Evolutionary conservation across 441 rosid species (phyloP).

Genomic region (Gossypium laxum): DNA sequence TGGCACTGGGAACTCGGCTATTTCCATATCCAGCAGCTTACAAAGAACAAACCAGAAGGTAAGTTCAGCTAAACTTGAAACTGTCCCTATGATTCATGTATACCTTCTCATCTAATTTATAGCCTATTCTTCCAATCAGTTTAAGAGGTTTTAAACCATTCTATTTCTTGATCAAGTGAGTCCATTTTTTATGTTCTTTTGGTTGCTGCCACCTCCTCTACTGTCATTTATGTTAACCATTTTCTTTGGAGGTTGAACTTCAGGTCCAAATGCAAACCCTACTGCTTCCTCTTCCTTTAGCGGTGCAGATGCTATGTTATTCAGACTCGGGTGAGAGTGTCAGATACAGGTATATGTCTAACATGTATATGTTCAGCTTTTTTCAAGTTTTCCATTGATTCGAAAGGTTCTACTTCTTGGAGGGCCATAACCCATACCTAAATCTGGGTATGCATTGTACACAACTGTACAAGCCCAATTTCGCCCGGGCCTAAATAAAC

Average conservation of each 20-base stretch:
- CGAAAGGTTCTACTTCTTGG: too few relatives aligned
- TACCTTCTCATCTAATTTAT: conserved; percentile 18
- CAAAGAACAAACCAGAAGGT: not conserved
- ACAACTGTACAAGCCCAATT: too few relatives aligned
- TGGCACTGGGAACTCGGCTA: not conserved
- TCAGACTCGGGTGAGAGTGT: not conserved
- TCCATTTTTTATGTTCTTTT: conserved; percentile 19
- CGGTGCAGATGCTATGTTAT: not conserved
- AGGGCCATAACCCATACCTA: too few relatives aligned
- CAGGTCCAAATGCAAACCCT: conserved; percentile 1
- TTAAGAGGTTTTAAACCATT: conserved; percentile 29
- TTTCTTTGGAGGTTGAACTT: conserved; percentile 31
- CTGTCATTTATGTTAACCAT: conserved; percentile 42
- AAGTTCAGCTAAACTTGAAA: not conserved
- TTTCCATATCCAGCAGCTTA: not conserved
- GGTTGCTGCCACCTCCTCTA: conserved; percentile 24
- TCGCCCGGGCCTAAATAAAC: too few relatives aligned
- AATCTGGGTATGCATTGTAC: too few relatives aligned
- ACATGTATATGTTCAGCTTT: not conserved
- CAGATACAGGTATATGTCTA: not conserved
- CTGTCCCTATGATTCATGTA: not conserved
- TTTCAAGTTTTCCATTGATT: too few relatives aligned
- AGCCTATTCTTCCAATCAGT: conserved; percentile 34
- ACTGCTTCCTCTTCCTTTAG: not conserved
- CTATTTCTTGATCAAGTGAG: conserved; percentile 20